Base-by-base conservation (phyloP, 805 yeast genomes). In the Saturnispora kantuleensis region DNA sequence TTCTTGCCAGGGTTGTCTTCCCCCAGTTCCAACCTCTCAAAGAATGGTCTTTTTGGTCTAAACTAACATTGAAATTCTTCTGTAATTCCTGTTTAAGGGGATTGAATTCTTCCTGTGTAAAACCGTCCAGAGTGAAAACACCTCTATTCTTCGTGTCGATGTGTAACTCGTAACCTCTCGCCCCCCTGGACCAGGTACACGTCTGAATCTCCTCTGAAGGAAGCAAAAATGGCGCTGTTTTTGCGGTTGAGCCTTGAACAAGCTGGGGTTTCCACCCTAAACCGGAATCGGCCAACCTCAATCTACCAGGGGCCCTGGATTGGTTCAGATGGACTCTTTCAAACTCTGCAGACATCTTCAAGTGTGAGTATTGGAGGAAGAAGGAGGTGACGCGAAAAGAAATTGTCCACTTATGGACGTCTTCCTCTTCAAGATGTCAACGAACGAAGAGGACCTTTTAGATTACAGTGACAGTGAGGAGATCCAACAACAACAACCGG, bases 21-120 rank as follows among this genome's bases (percentile, higher is more conserved):
- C 99, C 99, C 98, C 98, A 93, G 65, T 93, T 93, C 98, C 98
- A 93, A 30, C 99, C 99, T 67, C 96, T 77, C 52, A 93, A 68
- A 4, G 96, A 84, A 64, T 93, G 98, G 56, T 90, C 97, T 56
- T 73, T 78, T 50, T 75, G 81, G 55, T 93, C 97, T 47, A 93
- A 71, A 45, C 76, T 75, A 36, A 85, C 68, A 43, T 65, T 70
- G 63, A 88, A 86, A 56, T 83, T 76, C 53, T 88, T 71, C 58
- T 84, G 88, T 53, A 93, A 70, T 52, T 89, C 95, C 57, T 76
- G 83, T 63, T 89, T 90, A 57, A 93, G 68, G 48, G 82, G 72
- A 48, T 79, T 77, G 56, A 85, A 82, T 58, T 90, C 96, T 48
- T 81, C 88, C 31, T 69, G 74, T 49, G 87, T 95, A 61, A 93